Conservation (phyloP, 2,329 filamentous ascomycete species). For the Penicillium sp. region DNA sequence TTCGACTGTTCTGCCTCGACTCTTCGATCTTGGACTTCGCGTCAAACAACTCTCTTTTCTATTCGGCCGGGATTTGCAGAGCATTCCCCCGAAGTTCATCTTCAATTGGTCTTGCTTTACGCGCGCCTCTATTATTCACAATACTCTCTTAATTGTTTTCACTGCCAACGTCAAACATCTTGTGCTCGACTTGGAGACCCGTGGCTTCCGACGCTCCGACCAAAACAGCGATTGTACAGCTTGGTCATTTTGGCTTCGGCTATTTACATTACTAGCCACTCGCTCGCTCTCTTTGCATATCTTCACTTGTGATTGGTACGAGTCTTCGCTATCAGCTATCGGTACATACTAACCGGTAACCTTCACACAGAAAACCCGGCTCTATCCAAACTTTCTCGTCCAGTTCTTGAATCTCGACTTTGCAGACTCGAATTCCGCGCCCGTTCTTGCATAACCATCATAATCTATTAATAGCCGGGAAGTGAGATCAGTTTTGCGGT, state of each 20-base stretch:
- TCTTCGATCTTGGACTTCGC: conserved; percentile 21
- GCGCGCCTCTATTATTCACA: conserved; percentile 9
- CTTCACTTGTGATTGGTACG: conserved; percentile 23
- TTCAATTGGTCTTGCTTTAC: conserved; percentile 10
- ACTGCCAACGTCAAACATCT: conserved; percentile 2
- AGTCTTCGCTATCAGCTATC: conserved; percentile 2
- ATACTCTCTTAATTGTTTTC: conserved; percentile 21
- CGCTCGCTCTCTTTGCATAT: conserved; percentile 23
- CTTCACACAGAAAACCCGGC: conserved; percentile 13
- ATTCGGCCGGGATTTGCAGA: conserved; percentile 38
- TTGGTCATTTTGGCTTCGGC: conserved; percentile 16
- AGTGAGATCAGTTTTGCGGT: conserved; percentile 27
- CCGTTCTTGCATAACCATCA: conserved; percentile 21
- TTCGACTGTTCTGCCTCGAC: conserved; percentile 18
- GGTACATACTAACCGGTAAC: not conserved
- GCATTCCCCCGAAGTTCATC: conserved; percentile 32
- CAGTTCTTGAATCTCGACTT: conserved; percentile 7
- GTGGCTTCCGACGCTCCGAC: conserved; percentile 4
- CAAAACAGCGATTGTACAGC: conserved; percentile 21
- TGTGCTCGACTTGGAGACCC: conserved; percentile 9
- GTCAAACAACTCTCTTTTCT: conserved; percentile 22
- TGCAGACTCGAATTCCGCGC: conserved; percentile 15
- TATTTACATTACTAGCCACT: conserved; percentile 22
- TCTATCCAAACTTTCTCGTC: conserved; percentile 4
- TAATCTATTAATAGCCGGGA: conserved; percentile 37